These are phyloP conservation scores for Pythium monospermum DNA, from an alignment of 352 stramenopile genomes.

Conservation along the genomic window DNA sequence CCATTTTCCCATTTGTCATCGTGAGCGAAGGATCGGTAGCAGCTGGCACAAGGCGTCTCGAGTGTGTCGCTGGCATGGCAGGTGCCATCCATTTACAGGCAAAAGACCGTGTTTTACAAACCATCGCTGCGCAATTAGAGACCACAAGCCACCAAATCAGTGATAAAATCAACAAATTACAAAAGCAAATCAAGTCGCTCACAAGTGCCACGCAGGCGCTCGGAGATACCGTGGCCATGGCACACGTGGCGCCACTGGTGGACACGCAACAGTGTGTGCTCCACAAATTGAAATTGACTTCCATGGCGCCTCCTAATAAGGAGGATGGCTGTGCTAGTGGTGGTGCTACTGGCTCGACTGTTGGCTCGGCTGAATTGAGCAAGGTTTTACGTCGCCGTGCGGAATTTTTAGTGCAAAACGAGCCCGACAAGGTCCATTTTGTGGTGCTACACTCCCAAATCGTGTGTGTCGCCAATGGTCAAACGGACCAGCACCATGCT, in stretches of 20 bases:
- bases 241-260: constrained; percentile 33
- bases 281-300: constrained; percentile 29
- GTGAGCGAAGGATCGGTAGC: constrained; percentile 75
- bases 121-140: constrained; percentile 48
- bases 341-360: too few species aligned
- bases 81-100: constrained; percentile 51
- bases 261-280: constrained; percentile 14
- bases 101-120: constrained; percentile 42
- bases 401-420: constrained; percentile 40
- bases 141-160: constrained; percentile 56
- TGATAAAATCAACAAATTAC: constrained; percentile 60
- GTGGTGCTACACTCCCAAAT: constrained; percentile 48
- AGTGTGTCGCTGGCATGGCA: constrained; percentile 50
- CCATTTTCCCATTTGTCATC: constrained; percentile 69
- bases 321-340: too few species aligned
- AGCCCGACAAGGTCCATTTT: constrained; percentile 32
- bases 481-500: constrained; percentile 36
- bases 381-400: constrained; percentile 59
- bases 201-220: constrained; percentile 49
- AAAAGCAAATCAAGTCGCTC: constrained; percentile 67
- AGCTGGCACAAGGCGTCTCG: constrained; percentile 69
- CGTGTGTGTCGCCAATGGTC: constrained; percentile 36
- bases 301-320: too few species aligned
- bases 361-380: constrained; percentile 28
- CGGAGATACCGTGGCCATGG: constrained; percentile 37